Conservation (phyloP, 164 flowering plant genomes). For the Annona cherimola region DNA sequence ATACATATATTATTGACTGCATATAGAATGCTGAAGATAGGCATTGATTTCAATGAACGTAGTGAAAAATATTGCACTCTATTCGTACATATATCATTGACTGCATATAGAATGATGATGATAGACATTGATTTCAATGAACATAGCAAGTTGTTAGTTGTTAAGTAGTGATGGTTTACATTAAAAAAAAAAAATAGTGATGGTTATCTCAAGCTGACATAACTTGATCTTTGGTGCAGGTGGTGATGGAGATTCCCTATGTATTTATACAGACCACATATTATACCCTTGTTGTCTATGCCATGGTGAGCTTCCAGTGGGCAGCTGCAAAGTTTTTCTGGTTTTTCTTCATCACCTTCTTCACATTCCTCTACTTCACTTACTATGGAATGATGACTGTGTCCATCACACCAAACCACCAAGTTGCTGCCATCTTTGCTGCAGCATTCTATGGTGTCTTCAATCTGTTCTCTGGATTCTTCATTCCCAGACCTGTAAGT, state of each 20-base stretch:
- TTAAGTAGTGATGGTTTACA: not conserved
- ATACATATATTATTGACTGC: too few species aligned
- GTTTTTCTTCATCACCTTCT: slow-evolving; percentile 41
- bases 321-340: slow-evolving; percentile 36
- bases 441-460: slow-evolving; percentile 71
- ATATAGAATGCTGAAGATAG: too few species aligned
- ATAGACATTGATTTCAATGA: too few species aligned
- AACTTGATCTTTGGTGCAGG: slow-evolving; percentile 19
- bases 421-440: slow-evolving; percentile 48
- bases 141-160: too few species aligned
- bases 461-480: slow-evolving; percentile 87
- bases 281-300: slow-evolving; percentile 36
- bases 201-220: not conserved
- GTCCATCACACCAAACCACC: slow-evolving; percentile 46
- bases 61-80: too few species aligned
- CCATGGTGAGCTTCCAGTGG: slow-evolving; percentile 49
- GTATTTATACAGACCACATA: slow-evolving; percentile 32
- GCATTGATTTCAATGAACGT: too few species aligned
- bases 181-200: not conserved
- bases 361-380: slow-evolving; percentile 48
- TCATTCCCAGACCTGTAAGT: slow-evolving; percentile 73
- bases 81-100: too few species aligned
- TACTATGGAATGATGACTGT: slow-evolving; percentile 59
- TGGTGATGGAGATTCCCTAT: slow-evolving; percentile 37
- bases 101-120: too few species aligned